Percentiles rank a stretch among this genome's conserved stretches.
Conservation (phyloP, 495 filamentous ascomycete species). For the Aspergillus leporis region DNA sequence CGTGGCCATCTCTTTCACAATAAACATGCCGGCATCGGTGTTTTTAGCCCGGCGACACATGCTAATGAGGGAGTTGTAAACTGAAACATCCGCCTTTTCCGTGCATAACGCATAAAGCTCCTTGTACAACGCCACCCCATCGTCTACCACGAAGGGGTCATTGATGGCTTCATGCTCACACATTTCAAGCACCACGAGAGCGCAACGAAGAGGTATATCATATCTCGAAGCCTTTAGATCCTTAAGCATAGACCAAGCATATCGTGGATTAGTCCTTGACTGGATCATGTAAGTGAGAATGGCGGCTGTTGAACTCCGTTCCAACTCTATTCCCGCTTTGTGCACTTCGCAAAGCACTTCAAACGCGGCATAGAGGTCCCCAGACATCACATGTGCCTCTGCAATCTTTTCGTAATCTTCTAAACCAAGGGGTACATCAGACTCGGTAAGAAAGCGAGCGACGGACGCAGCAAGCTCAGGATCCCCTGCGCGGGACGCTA, state of each 20-base stretch:
- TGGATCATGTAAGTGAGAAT: constrained; percentile 50
- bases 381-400: constrained; percentile 60
- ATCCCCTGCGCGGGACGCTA: constrained; percentile 67
- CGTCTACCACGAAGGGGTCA: constrained; percentile 34
- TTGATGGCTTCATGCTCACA: constrained; percentile 30
- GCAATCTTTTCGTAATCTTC: constrained; percentile 79
- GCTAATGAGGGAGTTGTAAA: constrained; percentile 68
- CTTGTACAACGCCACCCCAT: constrained; percentile 71
- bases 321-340: constrained; percentile 52
- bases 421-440: constrained; percentile 50
- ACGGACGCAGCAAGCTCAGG: constrained; percentile 52
- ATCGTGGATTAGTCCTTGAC: constrained; percentile 28
- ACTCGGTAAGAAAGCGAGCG: constrained; percentile 40
- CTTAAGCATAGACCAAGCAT: constrained; percentile 56
- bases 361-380: constrained; percentile 57
- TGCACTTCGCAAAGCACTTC: constrained; percentile 69
- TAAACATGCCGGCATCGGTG: constrained; percentile 62
- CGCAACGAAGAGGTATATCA: constrained; percentile 33
- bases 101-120: constrained; percentile 62
- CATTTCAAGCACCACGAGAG: constrained; percentile 33
- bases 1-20: constrained; percentile 72
- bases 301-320: constrained; percentile 56
- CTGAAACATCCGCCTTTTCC: constrained; percentile 56
- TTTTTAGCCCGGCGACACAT: constrained; percentile 53
- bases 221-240: constrained; percentile 39